Evolutionary conservation across 2,329 filamentous ascomycete genomes (phyloP).

Genomic region (Dactylellina sp.): DNA sequence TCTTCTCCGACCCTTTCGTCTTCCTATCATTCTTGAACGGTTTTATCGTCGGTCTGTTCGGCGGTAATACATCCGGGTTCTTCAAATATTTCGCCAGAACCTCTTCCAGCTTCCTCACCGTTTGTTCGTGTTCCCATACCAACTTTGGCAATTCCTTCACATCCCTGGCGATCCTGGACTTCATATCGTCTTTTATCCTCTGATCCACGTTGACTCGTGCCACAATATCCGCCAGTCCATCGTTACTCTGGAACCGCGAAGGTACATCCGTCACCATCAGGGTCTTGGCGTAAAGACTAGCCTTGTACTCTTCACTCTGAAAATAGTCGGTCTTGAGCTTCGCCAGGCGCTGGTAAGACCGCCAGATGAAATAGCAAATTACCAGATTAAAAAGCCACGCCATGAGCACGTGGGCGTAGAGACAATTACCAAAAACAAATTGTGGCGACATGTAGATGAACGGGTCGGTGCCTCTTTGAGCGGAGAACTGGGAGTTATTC

Average conservation of each 20-base stretch:
- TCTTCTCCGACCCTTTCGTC: conserved; percentile 76
- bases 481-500: conserved; percentile 13
- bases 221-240: conserved; percentile 85
- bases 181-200: conserved; percentile 56
- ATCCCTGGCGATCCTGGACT: conserved; percentile 81
- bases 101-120: conserved; percentile 83
- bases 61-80: conserved; percentile 82
- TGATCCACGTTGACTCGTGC: conserved; percentile 62
- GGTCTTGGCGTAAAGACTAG: conserved; percentile 80
- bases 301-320: conserved; percentile 86
- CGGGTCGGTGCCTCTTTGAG: not conserved
- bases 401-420: conserved; percentile 73
- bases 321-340: conserved; percentile 81
- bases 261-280: conserved; percentile 84
- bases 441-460: conserved; percentile 72
- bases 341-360: conserved; percentile 82
- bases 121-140: conserved; percentile 83
- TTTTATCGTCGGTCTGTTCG: conserved; percentile 80
- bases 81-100: conserved; percentile 90
- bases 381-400: conserved; percentile 78
- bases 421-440: conserved; percentile 68
- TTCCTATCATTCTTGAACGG: conserved; percentile 83
- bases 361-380: conserved; percentile 85
- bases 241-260: conserved; percentile 79
- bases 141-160: conserved; percentile 88